A percentile compares a stretch with the other conserved stretches of the same genome.
Evolutionary conservation across 495 filamentous ascomycete genomes (phyloP).

Genomic region (Letharia columbiana): DNA sequence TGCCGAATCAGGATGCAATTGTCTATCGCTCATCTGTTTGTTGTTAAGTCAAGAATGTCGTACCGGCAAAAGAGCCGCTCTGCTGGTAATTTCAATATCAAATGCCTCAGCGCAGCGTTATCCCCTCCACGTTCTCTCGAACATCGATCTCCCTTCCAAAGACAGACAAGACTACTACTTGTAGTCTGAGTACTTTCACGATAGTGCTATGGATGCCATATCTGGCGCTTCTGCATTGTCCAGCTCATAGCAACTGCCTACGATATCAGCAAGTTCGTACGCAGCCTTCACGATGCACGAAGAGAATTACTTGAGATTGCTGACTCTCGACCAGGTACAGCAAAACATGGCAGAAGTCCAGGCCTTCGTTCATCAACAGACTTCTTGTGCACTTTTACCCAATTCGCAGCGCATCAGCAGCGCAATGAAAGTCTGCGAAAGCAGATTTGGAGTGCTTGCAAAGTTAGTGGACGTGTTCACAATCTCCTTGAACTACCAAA

Average conservation of each 20-base stretch:
- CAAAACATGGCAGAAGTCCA: neutral
- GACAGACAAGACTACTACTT: neutral
- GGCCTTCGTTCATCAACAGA: neutral
- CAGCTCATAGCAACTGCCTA: neutral
- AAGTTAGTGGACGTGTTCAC: too few relatives aligned
- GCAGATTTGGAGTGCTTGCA: neutral
- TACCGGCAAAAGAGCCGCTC: neutral
- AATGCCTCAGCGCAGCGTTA: neutral
- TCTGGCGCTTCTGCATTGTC: neutral
- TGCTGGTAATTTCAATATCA: neutral
- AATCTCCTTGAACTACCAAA: too few relatives aligned
- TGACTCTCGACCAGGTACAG: neutral
- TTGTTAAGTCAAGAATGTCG: too few relatives aligned
- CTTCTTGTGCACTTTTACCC: neutral
- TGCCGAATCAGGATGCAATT: too few relatives aligned
- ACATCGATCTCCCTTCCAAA: neutral
- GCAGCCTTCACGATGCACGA: neutral
- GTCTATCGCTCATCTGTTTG: too few relatives aligned
- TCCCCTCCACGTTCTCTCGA: neutral
- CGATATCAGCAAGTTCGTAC: neutral
- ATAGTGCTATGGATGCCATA: neutral
- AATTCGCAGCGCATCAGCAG: neutral
- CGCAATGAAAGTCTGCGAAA: neutral
- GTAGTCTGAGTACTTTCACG: neutral
- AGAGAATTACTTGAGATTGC: neutral